These are phyloP conservation scores for Leccinum angustisporum DNA, from an alignment of 1,284 basidiomycete genomes.

Conservation along the genomic window DNA sequence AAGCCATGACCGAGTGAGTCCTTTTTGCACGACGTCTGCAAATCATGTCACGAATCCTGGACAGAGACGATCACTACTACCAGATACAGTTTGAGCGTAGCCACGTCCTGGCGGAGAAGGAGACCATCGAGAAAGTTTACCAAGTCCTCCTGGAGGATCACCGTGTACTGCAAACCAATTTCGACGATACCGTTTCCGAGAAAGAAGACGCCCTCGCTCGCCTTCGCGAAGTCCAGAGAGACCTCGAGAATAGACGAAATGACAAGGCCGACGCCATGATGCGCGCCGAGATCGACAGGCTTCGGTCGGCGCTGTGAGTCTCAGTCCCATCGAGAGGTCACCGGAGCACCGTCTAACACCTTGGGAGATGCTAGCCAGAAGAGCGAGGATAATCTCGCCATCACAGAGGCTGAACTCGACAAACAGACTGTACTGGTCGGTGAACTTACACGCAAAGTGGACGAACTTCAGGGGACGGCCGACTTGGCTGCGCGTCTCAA, in stretches of 20 bases:
- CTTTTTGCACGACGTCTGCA: conserved; percentile 4
- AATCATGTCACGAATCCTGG: conserved; percentile 12
- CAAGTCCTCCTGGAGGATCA: conserved; percentile 77
- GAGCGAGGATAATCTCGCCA: conserved; percentile 83
- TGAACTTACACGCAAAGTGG: conserved; percentile 76
- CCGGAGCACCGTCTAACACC: conserved; percentile 19
- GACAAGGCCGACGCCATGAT: conserved; percentile 71
- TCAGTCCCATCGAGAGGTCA: conserved; percentile 2
- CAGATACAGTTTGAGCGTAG: conserved; percentile 78
- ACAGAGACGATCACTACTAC: conserved; percentile 83
- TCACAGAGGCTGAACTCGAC: conserved; percentile 78
- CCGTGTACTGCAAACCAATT: conserved; percentile 64
- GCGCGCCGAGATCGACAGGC: conserved; percentile 76
- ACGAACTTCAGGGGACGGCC: conserved; percentile 79
- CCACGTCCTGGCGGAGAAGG: conserved; percentile 73
- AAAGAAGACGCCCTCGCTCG: conserved; percentile 67
- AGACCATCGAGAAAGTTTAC: conserved; percentile 78
- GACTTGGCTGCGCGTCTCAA: conserved; percentile 80
- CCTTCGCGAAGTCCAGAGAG: conserved; percentile 55
- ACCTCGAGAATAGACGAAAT: conserved; percentile 57
- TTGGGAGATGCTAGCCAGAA: conserved; percentile 63
- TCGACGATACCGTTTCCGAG: conserved; percentile 68
- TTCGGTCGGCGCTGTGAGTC: conserved; percentile 79
- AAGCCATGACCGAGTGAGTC: conserved; percentile 75
- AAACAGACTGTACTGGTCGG: conserved; percentile 67